Evolutionary conservation across 2,329 filamentous ascomycete genomes (phyloP), one percentile per base, ranked within the genome.

Genomic region (Fonsecaea multimorphosa): DNA sequence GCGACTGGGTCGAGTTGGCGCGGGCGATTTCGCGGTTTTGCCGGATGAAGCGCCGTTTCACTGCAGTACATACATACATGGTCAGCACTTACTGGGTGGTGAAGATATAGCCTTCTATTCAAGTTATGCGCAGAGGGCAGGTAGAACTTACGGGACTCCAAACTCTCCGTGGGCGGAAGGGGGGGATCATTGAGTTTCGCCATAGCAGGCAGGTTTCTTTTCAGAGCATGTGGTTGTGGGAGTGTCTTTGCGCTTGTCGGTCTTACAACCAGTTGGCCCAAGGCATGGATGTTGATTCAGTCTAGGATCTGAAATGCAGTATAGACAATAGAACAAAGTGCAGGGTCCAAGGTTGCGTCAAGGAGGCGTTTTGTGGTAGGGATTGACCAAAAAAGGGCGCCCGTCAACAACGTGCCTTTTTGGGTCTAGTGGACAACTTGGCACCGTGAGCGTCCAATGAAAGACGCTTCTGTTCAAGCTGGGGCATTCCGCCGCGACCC

Each of bases 21-120:
- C 85, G 82, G 65, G 87, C 86, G 65, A 89, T 85, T 74, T 89
- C 87, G 71, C 87, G 85, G 74, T 89, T 89, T 74, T 89, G 87
- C 62, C 87, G 80, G 68, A 89, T 81, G 73, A 89, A 89, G 70
- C 86, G 80, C 66, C 87, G 81, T 78, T 88, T 89, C 60, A 89
- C 86, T 88, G 67, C 29, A 8, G 29, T 3, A 31, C 29, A n/a
- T n/a, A n/a, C n/a, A n/a, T n/a, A n/a, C n/a, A n/a, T n/a, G n/a
- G n/a, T n/a, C n/a, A n/a, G n/a, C n/a, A n/a, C n/a, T n/a, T n/a
- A n/a, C n/a, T n/a, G n/a, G n/a, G n/a, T n/a, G n/a, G n/a, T n/a
- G n/a, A n/a, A n/a, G n/a, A 8, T 31, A 31, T 3, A 8, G 29
- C 29, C 29, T 31, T 31, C 29, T n/a, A n/a, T 31, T 31, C 29